Conservation (phyloP, 306 rosid species). For the Fragaria nilgerrensis region DNA sequence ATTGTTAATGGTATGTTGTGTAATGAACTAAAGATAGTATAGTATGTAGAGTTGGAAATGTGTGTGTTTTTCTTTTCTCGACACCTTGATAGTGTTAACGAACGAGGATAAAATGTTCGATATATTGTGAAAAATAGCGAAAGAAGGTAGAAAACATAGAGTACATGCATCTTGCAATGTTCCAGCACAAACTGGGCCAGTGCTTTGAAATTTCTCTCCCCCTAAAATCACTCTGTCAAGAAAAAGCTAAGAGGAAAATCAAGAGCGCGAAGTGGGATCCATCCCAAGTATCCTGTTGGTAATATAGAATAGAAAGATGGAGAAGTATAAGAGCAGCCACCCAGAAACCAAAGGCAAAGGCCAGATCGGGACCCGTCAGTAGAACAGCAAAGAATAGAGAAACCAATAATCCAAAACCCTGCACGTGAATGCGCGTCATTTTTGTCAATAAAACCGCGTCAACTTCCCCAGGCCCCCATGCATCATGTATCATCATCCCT, state of each 20-base stretch:
- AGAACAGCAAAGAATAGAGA: not conserved
- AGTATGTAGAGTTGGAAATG: too few species aligned
- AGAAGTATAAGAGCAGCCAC: not conserved
- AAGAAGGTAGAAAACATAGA: too few species aligned
- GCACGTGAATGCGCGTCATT: constrained; percentile 46
- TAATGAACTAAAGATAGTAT: too few species aligned
- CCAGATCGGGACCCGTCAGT: constrained; percentile 8
- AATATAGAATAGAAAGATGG: not conserved
- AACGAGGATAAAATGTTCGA: too few species aligned
- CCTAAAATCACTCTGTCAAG: not conserved
- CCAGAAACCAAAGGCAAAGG: not conserved
- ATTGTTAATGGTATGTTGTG: too few species aligned
- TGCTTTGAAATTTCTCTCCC: not conserved
- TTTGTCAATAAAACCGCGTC: constrained; percentile 43
- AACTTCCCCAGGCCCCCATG: constrained; percentile 14
- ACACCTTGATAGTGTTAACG: too few species aligned
- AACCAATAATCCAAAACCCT: not conserved
- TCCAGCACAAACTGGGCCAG: not conserved
- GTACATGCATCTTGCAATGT: not conserved
- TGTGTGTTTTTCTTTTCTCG: too few species aligned
- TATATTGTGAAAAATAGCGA: too few species aligned
- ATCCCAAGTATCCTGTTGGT: not conserved
- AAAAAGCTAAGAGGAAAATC: not conserved
- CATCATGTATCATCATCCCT: not conserved
- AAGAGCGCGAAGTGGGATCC: not conserved